Conservation (phyloP, 108 stramenopile genomes). For the Fistulifera pelliculosa region DNA sequence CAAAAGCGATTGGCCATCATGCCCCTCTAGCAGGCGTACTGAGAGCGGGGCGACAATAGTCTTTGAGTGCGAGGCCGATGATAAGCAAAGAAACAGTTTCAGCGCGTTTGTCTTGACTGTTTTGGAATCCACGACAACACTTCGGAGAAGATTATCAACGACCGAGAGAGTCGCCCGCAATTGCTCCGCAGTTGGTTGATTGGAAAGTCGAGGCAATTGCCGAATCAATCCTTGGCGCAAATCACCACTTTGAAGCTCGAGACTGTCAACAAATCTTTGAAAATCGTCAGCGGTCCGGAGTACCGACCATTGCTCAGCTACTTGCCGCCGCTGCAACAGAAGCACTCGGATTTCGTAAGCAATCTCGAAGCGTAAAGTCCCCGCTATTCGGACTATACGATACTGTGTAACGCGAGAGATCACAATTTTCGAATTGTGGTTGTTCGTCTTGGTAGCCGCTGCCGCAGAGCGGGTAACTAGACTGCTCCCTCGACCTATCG, state of each 20-base stretch:
- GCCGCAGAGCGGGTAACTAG: no score
- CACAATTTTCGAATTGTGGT: constrained; percentile 14
- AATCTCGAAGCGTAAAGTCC: constrained; percentile 30
- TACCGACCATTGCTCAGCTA: constrained; percentile 39
- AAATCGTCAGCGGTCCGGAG: constrained; percentile 26
- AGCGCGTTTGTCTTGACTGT: constrained; percentile 38
- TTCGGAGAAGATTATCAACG: constrained; percentile 30
- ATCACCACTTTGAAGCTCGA: neutral
- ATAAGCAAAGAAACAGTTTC: constrained; percentile 25
- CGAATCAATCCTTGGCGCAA: constrained; percentile 6
- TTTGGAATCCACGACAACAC: constrained; percentile 35
- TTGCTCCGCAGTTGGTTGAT: neutral
- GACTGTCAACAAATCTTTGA: neutral
- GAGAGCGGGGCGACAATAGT: neutral
- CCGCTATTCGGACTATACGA: constrained; percentile 15
- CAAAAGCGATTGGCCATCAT: neutral
- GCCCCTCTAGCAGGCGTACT: neutral
- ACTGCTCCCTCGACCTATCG: no score
- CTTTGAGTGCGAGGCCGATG: no score
- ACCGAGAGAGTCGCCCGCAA: neutral
- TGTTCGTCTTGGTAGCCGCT: no score
- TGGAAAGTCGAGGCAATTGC: neutral
- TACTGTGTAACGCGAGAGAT: constrained; percentile 31
- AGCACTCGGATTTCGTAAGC: constrained; percentile 55
- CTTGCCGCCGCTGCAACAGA: constrained; percentile 11